phyloP scores from a whole-genome alignment of 2,329 filamentous ascomycete genomes.

The Drechslerella stenobrocha region DNA sequence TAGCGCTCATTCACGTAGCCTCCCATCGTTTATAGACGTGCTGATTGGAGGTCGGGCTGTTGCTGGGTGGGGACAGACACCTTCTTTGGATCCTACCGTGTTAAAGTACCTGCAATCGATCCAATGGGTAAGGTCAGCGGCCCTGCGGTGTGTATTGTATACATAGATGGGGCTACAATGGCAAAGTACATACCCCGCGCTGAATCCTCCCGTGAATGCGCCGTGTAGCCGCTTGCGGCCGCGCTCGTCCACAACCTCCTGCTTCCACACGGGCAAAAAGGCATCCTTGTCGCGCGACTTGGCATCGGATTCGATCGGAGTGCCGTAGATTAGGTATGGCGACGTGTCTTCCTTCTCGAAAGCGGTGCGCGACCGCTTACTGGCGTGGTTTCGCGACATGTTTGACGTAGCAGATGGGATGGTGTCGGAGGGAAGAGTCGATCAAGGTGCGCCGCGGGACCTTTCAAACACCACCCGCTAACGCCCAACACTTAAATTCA shows the following conservation, averaged over 20 bases:
- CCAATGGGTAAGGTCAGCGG: conserved; percentile 41
- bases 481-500: not conserved
- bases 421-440: too few relatives aligned
- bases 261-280: conserved; percentile 94
- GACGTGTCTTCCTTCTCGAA: conserved; percentile 69
- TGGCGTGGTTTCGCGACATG: conserved; percentile 29
- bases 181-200: conserved; percentile 73
- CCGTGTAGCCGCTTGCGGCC: conserved; percentile 90
- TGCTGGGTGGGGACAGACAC: conserved; percentile 46
- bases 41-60: too few relatives aligned
- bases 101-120: conserved; percentile 77
- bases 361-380: conserved; percentile 75
- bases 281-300: conserved; percentile 83
- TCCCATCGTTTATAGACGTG: not conserved
- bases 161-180: too few relatives aligned
- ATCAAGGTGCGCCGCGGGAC: not conserved
- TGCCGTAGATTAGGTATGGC: conserved; percentile 79
- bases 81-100: conserved; percentile 96
- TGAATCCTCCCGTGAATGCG: conserved; percentile 94
- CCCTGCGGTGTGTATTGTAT: not conserved
- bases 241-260: conserved; percentile 91
- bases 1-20: conserved; percentile 14
- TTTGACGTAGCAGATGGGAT: not conserved
- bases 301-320: conserved; percentile 77
- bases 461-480: not conserved